These are phyloP conservation scores for Coemansia sp. DNA, from an alignment of 192 early-diverging fungal genomes.

Conservation along the genomic window DNA sequence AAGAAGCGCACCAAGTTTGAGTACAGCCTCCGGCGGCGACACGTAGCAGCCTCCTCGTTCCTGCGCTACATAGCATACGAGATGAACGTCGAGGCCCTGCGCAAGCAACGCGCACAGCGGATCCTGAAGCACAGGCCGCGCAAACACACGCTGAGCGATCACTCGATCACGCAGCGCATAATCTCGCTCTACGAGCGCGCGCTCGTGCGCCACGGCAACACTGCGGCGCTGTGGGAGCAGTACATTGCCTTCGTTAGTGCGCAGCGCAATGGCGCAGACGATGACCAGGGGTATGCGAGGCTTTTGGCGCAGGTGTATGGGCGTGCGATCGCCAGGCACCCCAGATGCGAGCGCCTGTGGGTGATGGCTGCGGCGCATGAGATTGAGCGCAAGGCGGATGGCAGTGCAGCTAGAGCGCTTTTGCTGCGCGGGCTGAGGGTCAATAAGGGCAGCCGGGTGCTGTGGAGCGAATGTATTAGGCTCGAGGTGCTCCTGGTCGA, in stretches of 20 bases:
- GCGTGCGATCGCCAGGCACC: constrained; percentile 84
- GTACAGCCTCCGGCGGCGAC: constrained; percentile 79
- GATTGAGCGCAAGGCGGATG: constrained; percentile 79
- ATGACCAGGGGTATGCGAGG: constrained; percentile 36
- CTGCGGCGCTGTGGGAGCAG: constrained; percentile 83
- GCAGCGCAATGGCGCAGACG: constrained; percentile 13
- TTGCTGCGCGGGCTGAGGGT: constrained; percentile 84
- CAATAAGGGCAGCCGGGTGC: constrained; percentile 62
- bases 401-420: constrained; percentile 71
- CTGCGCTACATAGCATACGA: constrained; percentile 95
- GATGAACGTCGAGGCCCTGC: constrained; percentile 81
- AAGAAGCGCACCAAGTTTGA: constrained; percentile 88
- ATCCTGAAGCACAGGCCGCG: constrained; percentile 34
- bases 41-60: constrained; percentile 71
- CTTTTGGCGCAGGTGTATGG: constrained; percentile 73
- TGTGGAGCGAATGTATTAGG: constrained; percentile 94
- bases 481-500: constrained; percentile 87
- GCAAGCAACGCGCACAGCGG: constrained; percentile 73
- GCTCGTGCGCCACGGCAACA: constrained; percentile 74
- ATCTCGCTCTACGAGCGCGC: constrained; percentile 77
- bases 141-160: constrained; percentile 67
- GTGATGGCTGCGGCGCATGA: constrained; percentile 89
- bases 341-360: constrained; percentile 80
- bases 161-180: constrained; percentile 71
- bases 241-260: constrained; percentile 82